These are phyloP conservation scores for Epichloe amarillans DNA, from an alignment of 2,329 filamentous ascomycete genomes.

Conservation along the genomic window DNA sequence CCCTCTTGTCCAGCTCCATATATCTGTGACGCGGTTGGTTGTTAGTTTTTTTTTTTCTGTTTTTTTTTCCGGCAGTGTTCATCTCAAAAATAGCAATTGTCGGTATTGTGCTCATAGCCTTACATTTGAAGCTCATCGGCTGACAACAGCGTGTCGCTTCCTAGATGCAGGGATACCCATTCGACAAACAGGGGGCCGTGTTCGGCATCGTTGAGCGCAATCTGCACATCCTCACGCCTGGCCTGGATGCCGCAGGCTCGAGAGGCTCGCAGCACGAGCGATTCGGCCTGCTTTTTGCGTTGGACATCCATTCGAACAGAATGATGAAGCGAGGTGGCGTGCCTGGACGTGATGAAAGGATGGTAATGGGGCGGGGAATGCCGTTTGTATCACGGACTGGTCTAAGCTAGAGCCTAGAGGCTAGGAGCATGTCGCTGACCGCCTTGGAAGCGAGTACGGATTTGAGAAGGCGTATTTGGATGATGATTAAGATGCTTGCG, in stretches of 20 bases:
- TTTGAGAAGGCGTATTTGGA: not conserved
- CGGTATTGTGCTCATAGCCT: not conserved
- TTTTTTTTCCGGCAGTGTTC: too few relatives aligned
- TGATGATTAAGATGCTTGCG: not conserved
- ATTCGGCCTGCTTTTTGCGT: slow-evolving; percentile 18
- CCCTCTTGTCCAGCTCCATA: slow-evolving; percentile 32
- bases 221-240: slow-evolving; percentile 24
- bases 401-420: too few relatives aligned
- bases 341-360: slow-evolving; percentile 1
- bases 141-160: slow-evolving; percentile 37
- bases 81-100: not conserved
- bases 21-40: slow-evolving; percentile 26
- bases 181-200: slow-evolving; percentile 24
- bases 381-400: slow-evolving; percentile 1
- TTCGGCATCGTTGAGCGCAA: slow-evolving; percentile 22
- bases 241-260: slow-evolving; percentile 19
- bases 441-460: not conserved
- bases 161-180: slow-evolving; percentile 37
- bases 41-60: not conserved
- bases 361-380: not conserved
- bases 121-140: slow-evolving; percentile 41
- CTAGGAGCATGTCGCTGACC: not conserved
- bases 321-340: slow-evolving; percentile 20
- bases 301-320: slow-evolving; percentile 16
- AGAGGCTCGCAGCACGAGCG: slow-evolving; percentile 20